Evolutionary conservation across 441 rosid species (phyloP).

Genomic region (Pelargonium australe): DNA sequence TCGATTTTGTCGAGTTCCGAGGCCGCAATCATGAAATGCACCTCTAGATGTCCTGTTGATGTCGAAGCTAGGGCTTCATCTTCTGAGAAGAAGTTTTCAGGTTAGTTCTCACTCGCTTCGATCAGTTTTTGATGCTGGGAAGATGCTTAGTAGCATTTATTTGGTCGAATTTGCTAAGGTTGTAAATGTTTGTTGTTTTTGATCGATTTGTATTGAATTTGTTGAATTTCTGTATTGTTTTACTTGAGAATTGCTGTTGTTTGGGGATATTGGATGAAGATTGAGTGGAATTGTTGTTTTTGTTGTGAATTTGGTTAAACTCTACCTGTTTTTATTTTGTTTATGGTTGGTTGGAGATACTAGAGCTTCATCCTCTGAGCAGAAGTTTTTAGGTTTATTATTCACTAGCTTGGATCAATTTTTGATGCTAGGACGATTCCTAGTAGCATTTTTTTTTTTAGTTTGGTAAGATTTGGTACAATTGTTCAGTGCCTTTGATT

Average conservation of each 20-base stretch:
- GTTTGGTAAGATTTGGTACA: too few species aligned
- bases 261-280: too few species aligned
- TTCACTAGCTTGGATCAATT: too few species aligned
- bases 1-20: conserved; percentile 29
- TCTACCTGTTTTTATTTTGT: too few species aligned
- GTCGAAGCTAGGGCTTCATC: conserved; percentile 29
- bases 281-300: neutral
- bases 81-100: conserved; percentile 28
- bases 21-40: conserved; percentile 39
- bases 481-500: too few species aligned
- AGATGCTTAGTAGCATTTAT: neutral
- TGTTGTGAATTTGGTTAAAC: neutral
- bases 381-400: too few species aligned
- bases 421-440: too few species aligned
- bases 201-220: neutral
- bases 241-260: neutral
- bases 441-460: too few species aligned
- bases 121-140: neutral
- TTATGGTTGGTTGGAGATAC: too few species aligned
- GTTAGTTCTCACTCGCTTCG: conserved; percentile 24
- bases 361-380: neutral
- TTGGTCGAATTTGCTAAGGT: neutral
- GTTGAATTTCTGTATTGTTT: conserved; percentile 3
- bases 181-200: neutral
- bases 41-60: conserved; percentile 20